phyloP scores from a whole-genome alignment of 257 asterid species.

The Petunia secreta region DNA sequence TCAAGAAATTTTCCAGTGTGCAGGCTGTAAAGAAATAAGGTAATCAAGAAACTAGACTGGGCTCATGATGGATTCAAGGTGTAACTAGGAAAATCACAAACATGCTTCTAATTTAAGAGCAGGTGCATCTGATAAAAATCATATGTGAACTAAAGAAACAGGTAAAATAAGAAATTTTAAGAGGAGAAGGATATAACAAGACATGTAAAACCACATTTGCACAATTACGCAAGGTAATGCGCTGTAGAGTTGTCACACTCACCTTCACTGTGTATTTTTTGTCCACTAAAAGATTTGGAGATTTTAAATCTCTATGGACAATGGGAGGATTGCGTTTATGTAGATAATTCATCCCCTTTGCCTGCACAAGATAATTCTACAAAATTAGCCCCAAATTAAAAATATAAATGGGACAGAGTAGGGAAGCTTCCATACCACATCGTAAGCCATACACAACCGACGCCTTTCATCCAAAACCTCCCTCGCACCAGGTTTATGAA shows the following conservation, averaged over 20 bases:
- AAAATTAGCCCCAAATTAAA: conserved; percentile 17
- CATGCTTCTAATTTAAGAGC: conserved; percentile 19
- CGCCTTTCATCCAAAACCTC: conserved; percentile 89
- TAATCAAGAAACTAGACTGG: not conserved
- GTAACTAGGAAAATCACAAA: not conserved
- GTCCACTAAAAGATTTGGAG: conserved; percentile 97
- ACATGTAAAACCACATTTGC: not conserved
- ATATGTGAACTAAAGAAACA: not conserved
- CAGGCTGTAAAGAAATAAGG: conserved; percentile 7
- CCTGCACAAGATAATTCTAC: conserved; percentile 52
- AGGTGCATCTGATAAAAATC: not conserved
- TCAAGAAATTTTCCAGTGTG: not conserved
- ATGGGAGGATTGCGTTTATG: conserved; percentile 89
- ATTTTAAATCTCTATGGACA: conserved; percentile 92
- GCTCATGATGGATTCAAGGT: not conserved
- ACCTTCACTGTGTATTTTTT: conserved; percentile 96
- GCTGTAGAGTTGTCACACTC: conserved; percentile 26
- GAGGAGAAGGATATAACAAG: not conserved
- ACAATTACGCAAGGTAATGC: not conserved
- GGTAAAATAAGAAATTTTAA: conserved; percentile 21
- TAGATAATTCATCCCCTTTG: conserved; percentile 95
- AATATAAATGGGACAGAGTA: conserved; percentile 25
- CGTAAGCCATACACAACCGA: conserved; percentile 90
- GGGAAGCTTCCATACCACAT: conserved; percentile 62
- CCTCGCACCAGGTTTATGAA: conserved; percentile 84